phyloP scores from a whole-genome alignment of 495 filamentous ascomycete genomes.

The Neurospora sp. region DNA sequence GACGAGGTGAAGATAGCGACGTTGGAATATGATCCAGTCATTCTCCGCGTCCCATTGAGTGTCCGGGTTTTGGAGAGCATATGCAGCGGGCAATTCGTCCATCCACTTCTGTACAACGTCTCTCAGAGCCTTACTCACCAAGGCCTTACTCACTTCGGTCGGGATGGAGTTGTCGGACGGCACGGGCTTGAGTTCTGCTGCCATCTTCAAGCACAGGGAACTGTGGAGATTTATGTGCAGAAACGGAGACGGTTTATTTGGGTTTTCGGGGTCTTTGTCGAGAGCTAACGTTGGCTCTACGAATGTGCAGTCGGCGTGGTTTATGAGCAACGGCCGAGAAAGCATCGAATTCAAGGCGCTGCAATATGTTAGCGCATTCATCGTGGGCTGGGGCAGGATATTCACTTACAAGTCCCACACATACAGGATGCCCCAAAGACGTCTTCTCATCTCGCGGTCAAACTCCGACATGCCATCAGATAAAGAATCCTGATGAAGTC shows the following conservation, averaged over 20 bases:
- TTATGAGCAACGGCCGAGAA: slow-evolving; percentile 26
- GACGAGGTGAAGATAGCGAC: slow-evolving; percentile 38
- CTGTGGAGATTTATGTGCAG: slow-evolving; percentile 32
- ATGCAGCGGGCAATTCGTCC: slow-evolving; percentile 31
- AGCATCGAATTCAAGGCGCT: slow-evolving; percentile 33
- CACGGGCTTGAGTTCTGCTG: slow-evolving; percentile 6
- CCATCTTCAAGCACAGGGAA: slow-evolving; percentile 22
- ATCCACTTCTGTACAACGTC: slow-evolving; percentile 31
- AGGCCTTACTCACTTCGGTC: slow-evolving; percentile 3
- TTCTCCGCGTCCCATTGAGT: slow-evolving; percentile 35
- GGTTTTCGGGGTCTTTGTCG: slow-evolving; percentile 24
- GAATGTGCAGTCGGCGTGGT: slow-evolving; percentile 27
- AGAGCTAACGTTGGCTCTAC: slow-evolving; percentile 28
- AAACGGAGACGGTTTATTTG: slow-evolving; percentile 31
- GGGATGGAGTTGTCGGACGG: not conserved
- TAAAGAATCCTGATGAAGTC: slow-evolving; percentile 36
- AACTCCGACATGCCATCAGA: slow-evolving; percentile 32
- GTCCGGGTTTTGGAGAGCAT: slow-evolving; percentile 29
- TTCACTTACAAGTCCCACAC: slow-evolving; percentile 30
- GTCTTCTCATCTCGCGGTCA: slow-evolving; percentile 34
- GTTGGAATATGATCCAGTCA: slow-evolving; percentile 36
- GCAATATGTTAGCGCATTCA: not conserved
- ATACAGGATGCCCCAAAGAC: slow-evolving; percentile 34
- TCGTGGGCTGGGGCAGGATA: not conserved
- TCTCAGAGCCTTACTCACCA: slow-evolving; percentile 13